These are phyloP conservation scores for Paramecium primaurelia DNA, from an alignment of 73 alveolate species.

Conservation along the genomic window DNA sequence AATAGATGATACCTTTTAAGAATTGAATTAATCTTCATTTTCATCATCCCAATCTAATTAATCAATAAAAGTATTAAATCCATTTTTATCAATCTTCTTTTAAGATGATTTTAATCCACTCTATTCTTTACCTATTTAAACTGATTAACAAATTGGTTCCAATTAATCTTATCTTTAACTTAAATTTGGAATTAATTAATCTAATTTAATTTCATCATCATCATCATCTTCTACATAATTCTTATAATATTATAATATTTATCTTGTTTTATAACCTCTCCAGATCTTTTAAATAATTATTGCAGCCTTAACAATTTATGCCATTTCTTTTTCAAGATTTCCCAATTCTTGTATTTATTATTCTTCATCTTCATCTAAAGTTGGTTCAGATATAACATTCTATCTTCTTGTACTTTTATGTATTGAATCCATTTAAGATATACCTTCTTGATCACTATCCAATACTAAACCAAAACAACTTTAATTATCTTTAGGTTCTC, in stretches of 20 bases:
- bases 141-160: background rate
- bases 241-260: background rate
- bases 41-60: slow-evolving; percentile 7
- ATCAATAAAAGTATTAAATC: background rate
- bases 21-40: background rate
- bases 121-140: slow-evolving; percentile 4
- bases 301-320: background rate
- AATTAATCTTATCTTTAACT: background rate
- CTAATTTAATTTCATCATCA: background rate
- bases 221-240: background rate
- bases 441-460: slow-evolving; percentile 30
- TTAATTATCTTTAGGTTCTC: background rate
- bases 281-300: background rate
- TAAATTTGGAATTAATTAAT: background rate
- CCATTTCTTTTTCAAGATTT: background rate
- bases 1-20: background rate
- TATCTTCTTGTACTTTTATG: background rate
- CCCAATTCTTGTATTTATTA: slow-evolving; percentile 14
- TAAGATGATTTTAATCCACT: background rate
- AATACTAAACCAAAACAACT: slow-evolving; percentile 7
- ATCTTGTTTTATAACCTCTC: slow-evolving; percentile 40
- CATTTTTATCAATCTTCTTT: background rate
- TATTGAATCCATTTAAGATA: background rate
- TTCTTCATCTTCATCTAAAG: slow-evolving; percentile 10
- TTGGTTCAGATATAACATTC: background rate